A percentile compares a stretch with the other conserved stretches of the same genome.
Evolutionary conservation across 768 basidiomycete species (phyloP).

Genomic region (Amanita rimosa): DNA sequence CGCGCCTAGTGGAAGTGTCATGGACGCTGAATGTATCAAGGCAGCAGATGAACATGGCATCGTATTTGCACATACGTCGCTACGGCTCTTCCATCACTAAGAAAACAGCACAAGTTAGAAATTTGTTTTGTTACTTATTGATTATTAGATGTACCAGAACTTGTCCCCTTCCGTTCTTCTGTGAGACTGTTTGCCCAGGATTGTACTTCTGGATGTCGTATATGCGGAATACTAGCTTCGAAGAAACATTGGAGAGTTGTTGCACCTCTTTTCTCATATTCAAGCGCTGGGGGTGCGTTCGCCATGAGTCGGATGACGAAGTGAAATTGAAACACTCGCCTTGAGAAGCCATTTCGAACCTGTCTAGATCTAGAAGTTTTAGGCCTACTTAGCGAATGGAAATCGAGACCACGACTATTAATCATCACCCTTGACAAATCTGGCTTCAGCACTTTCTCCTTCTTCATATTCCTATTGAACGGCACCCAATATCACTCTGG

Average conservation of each 20-base stretch:
- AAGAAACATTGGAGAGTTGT: constrained; percentile 63
- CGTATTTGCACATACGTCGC: constrained; percentile 81
- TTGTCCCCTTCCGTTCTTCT: constrained; percentile 28
- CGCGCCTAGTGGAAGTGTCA: constrained; percentile 88
- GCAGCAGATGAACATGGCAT: constrained; percentile 90
- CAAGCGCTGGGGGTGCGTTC: constrained; percentile 35
- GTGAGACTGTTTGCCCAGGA: constrained; percentile 55
- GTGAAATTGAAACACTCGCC: constrained; percentile 26
- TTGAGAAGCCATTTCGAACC: constrained; percentile 83
- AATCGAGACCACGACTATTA: background rate
- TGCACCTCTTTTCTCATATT: constrained; percentile 50
- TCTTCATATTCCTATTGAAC: constrained; percentile 80
- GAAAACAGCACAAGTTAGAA: background rate
- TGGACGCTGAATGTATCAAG: constrained; percentile 95
- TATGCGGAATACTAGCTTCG: constrained; percentile 63
- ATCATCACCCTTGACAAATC: constrained; percentile 71
- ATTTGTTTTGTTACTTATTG: too few species aligned
- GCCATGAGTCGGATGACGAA: background rate
- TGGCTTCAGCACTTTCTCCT: constrained; percentile 59
- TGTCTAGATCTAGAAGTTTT: constrained; percentile 54
- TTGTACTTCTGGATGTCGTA: constrained; percentile 63
- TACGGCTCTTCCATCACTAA: constrained; percentile 88
- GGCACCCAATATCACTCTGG: background rate
- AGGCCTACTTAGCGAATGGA: background rate
- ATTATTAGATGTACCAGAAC: background rate